Base-by-base conservation (phyloP, 2,329 filamentous ascomycete species). In the Stachybotrys chartarum region DNA sequence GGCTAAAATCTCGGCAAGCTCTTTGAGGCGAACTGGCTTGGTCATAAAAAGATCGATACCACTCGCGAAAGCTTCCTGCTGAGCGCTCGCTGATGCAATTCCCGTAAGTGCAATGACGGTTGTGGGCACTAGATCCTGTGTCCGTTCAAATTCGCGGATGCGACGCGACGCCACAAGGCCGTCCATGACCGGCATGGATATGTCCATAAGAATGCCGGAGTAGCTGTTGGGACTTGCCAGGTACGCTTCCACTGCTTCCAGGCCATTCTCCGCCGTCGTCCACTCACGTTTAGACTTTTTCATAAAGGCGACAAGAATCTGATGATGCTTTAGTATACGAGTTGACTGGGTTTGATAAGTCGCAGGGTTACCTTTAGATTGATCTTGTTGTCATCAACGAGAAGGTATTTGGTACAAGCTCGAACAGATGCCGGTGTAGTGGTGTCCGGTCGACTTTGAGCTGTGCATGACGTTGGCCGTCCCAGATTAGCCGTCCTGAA, bases 131-230 rank as follows among this genome's bases (percentile, higher is more conserved):
- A 79, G 61, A 0, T 70, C 66, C 6, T 71, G 63, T 0, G 76
- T 68, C 4, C 70, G 66, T 61, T 84, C 81, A 39, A 78, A 70
- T 1, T 72, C 70, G 1, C 80, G 72, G 14, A 83, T 81, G n/a
- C 70, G 68, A 1, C 75, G 67, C 1, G 79, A 81, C 0, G 77
- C 75, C 16, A 77, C 76, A 3, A 81, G 72, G 0, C 78, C 78
- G 57, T 84, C 76, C 62, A 84, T 77, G 3, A 82, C 66, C 0
- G 81, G 81, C 81, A 84, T 84, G 54, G 75, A 81, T 1, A 83
- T 76, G 58, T 84, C 81, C 62, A 74, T 76, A 5, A 76, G 58
- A 0, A 76, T 58, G 52, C 66, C 70, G 1, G 56, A 56, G 30
- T 63, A 73, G 0, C 61, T 53, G 0, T 59, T 58, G 0, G 64